These are phyloP conservation scores for Adansonia rubrostipa DNA, from an alignment of 441 rosid species.

Conservation along the genomic window DNA sequence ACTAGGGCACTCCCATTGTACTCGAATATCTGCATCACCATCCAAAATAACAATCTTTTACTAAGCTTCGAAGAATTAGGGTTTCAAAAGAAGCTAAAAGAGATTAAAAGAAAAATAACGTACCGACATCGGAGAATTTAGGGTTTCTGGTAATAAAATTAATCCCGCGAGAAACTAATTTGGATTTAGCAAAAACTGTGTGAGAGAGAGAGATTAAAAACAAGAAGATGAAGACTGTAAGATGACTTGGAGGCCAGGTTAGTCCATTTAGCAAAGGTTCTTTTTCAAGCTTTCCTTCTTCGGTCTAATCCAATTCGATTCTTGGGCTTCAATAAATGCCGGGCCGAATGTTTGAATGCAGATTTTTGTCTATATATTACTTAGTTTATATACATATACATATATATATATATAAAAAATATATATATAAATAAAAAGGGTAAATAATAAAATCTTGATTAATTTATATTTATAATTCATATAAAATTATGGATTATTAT, in stretches of 20 bases:
- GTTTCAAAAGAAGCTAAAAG: background rate
- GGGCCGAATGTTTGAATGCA: too few species aligned
- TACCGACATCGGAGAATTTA: background rate
- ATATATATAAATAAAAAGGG: too few species aligned
- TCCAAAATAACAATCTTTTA: background rate
- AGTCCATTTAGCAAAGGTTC: too few species aligned
- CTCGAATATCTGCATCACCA: conserved; percentile 71
- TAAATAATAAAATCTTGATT: too few species aligned
- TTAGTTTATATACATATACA: too few species aligned
- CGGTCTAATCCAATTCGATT: too few species aligned
- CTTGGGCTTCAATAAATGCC: too few species aligned
- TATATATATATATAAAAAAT: too few species aligned
- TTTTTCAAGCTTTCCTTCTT: too few species aligned
- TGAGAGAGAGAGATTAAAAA: background rate
- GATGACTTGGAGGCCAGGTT: background rate
- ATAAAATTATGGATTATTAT: too few species aligned
- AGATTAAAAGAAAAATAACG: conserved; percentile 12
- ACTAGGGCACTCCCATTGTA: conserved; percentile 96
- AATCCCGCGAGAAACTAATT: background rate
- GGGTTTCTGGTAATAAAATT: background rate
- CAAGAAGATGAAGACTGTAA: background rate
- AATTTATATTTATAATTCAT: too few species aligned
- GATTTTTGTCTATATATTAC: too few species aligned
- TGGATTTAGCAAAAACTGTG: background rate
- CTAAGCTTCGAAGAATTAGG: conserved; percentile 9